A percentile compares a stretch with the other conserved stretches of the same genome.
Conservation (phyloP, 2,329 filamentous ascomycete species). For the Colletotrichum spaethianum region DNA sequence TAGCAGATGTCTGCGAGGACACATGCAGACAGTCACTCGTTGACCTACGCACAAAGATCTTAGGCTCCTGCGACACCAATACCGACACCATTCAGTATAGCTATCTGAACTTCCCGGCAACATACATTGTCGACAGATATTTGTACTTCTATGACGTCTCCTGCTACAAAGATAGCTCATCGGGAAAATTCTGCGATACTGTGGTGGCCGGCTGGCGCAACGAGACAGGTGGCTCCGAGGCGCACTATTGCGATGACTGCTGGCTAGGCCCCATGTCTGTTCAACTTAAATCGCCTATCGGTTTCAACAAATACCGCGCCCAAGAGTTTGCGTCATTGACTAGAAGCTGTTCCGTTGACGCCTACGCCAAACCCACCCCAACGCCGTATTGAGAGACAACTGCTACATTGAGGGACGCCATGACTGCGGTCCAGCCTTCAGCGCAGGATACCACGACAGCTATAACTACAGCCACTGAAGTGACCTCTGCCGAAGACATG, state of each 20-base stretch:
- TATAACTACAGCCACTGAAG: not conserved
- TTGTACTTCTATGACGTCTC: conserved; percentile 3
- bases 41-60: not conserved
- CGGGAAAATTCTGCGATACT: not conserved
- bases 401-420: not conserved
- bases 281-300: not conserved
- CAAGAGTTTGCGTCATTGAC: not conserved
- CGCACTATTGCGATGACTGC: not conserved
- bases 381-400: not conserved
- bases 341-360: not conserved
- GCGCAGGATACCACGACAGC: not conserved
- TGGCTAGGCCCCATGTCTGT: not conserved
- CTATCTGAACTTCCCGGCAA: not conserved
- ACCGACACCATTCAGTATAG: not conserved
- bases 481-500: not conserved
- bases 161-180: not conserved
- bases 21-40: not conserved
- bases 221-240: not conserved
- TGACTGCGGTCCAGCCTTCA: not conserved
- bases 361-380: not conserved
- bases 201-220: not conserved
- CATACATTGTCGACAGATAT: not conserved
- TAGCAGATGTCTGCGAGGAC: not conserved
- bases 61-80: not conserved
- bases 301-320: not conserved